Evolutionary conservation across 75 land plant genomes (phyloP).

Genomic region (Chamaecyparis obtusa): DNA sequence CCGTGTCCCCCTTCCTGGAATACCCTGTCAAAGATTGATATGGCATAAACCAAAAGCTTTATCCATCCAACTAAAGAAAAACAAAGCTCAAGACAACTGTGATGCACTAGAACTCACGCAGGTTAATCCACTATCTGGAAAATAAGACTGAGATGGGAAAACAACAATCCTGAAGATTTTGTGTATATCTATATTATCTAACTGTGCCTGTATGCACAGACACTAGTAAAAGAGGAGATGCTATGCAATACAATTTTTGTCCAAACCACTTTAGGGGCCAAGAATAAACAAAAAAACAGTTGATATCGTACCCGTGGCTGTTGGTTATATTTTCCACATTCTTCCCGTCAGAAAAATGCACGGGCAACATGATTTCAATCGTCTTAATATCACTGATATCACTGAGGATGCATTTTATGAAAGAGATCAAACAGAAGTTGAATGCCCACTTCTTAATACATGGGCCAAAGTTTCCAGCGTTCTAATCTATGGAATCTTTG

Average conservation of each 20-base stretch:
- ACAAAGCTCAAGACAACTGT: not conserved
- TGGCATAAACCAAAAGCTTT: not conserved
- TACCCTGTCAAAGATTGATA: not conserved
- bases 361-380: too few relatives aligned
- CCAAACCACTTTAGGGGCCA: not conserved
- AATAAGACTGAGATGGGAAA: not conserved
- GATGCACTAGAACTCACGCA: not conserved
- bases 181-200: not conserved
- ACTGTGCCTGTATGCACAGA: not conserved
- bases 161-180: not conserved
- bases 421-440: not conserved
- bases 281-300: not conserved
- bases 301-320: too few relatives aligned
- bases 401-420: not conserved
- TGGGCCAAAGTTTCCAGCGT: not conserved
- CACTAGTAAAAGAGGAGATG: not conserved
- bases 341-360: too few relatives aligned
- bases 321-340: too few relatives aligned
- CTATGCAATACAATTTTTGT: not conserved
- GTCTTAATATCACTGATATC: too few relatives aligned
- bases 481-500: not conserved
- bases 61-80: not conserved
- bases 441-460: not conserved
- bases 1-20: too few relatives aligned
- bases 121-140: not conserved